These are phyloP conservation scores for Babesia ovata DNA, from an alignment of 169 alveolate species.

Conservation along the genomic window DNA sequence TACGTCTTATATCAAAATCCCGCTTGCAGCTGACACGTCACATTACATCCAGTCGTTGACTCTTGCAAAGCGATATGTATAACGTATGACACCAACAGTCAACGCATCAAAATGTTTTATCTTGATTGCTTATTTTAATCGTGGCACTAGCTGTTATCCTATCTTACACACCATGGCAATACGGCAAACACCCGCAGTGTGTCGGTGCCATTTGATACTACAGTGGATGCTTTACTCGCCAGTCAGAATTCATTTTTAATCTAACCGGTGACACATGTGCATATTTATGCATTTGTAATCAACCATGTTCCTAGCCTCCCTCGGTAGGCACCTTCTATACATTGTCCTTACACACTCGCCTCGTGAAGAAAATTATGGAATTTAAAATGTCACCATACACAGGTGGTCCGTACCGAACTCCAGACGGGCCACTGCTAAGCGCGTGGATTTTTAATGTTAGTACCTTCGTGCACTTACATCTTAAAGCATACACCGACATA, in stretches of 20 bases:
- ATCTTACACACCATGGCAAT: constrained; percentile 1
- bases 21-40: too few relatives aligned
- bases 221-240: not conserved
- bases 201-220: not conserved
- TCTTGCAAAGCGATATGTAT: too few relatives aligned
- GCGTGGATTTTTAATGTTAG: constrained; percentile 47
- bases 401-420: constrained; percentile 10
- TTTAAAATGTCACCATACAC: constrained; percentile 2
- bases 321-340: too few relatives aligned
- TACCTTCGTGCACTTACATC: not conserved
- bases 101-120: too few relatives aligned
- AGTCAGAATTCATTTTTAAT: not conserved
- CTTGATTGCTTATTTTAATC: too few relatives aligned
- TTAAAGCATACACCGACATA: not conserved
- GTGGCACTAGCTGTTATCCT: too few relatives aligned
- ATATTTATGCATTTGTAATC: not conserved
- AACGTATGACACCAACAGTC: too few relatives aligned
- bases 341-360: too few relatives aligned
- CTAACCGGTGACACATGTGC: not conserved
- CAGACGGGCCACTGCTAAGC: constrained; percentile 51
- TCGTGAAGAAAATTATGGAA: not conserved
- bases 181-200: not conserved
- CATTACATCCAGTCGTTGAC: too few relatives aligned
- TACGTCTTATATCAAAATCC: too few relatives aligned
- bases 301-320: not conserved